Conservation (phyloP, 805 yeast species). For the Ascoidea asiatica region DNA sequence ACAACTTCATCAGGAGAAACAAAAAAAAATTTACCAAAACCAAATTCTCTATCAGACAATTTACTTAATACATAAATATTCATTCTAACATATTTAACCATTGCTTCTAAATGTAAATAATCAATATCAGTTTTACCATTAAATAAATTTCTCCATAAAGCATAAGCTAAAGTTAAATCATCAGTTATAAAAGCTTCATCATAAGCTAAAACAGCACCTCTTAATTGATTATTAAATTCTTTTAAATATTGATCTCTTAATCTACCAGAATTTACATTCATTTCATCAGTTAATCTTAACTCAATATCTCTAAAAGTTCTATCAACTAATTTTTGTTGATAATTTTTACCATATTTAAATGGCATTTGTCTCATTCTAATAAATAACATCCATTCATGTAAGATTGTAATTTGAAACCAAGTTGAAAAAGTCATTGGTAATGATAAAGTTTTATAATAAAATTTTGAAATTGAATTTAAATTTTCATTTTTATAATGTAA, state of each 20-base stretch:
- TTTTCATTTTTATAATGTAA: conserved; percentile 63
- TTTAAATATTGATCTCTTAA: conserved; percentile 77
- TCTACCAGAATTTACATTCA: conserved; percentile 71
- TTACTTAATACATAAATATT: conserved; percentile 79
- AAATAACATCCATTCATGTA: conserved; percentile 88
- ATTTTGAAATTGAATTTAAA: conserved; percentile 58
- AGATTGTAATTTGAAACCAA: conserved; percentile 85
- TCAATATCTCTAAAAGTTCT: conserved; percentile 86
- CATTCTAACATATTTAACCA: conserved; percentile 80
- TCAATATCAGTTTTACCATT: conserved; percentile 75
- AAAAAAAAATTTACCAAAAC: conserved; percentile 77
- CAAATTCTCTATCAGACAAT: conserved; percentile 86
- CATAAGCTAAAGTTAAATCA: conserved; percentile 65
- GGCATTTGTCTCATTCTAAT: conserved; percentile 97
- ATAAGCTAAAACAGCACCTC: conserved; percentile 81
- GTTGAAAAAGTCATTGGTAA: conserved; percentile 85
- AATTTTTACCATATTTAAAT: conserved; percentile 71
- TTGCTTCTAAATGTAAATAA: conserved; percentile 71
- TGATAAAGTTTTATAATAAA: conserved; percentile 73
- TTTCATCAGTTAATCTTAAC: conserved; percentile 68
- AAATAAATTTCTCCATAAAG: conserved; percentile 84
- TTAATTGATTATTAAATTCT: conserved; percentile 79
- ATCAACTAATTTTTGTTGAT: conserved; percentile 86
- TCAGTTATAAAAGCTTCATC: conserved; percentile 84
- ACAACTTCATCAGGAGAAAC: conserved; percentile 74